These are phyloP conservation scores for Geotrichum aggregatum DNA, from an alignment of 1,139 yeast genomes.

Conservation along the genomic window DNA sequence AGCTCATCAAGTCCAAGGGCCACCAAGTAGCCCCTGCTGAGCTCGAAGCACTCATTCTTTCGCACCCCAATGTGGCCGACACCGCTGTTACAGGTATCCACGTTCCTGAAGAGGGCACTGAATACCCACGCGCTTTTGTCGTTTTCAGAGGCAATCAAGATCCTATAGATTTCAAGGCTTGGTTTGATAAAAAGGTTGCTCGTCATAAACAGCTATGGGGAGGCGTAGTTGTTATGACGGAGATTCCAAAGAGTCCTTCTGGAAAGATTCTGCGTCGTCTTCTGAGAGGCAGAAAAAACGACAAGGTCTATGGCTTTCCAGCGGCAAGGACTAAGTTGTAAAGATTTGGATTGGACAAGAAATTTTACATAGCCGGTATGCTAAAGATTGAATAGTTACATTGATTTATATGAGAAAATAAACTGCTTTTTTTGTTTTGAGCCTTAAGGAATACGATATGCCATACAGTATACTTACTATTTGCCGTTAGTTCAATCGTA, in stretches of 20 bases:
- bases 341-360: not conserved
- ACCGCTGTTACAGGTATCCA: slow-evolving; percentile 39
- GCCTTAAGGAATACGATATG: no score
- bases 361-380: no score
- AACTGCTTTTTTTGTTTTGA: no score
- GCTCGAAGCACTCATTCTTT: slow-evolving; percentile 60
- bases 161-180: slow-evolving; percentile 30
- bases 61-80: slow-evolving; percentile 39
- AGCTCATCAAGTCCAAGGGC: slow-evolving; percentile 77
- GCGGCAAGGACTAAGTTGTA: slow-evolving; percentile 23
- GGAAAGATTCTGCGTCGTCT: slow-evolving; percentile 41
- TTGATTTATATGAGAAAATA: no score
- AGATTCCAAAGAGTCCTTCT: slow-evolving; percentile 40
- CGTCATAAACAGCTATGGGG: slow-evolving; percentile 42
- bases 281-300: slow-evolving; percentile 31
- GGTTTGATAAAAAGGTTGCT: slow-evolving; percentile 40
- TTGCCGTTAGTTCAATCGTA: no score
- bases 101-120: slow-evolving; percentile 37
- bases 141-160: slow-evolving; percentile 30
- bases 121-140: slow-evolving; percentile 40
- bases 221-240: slow-evolving; percentile 38
- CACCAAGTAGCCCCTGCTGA: slow-evolving; percentile 81
- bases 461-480: no score
- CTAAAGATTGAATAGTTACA: no score
- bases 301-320: slow-evolving; percentile 24